Percentiles rank a stretch among this genome's conserved stretches.
These are phyloP conservation scores for Fusarium sp. DNA, from an alignment of 2,329 filamentous ascomycete genomes.

Conservation along the genomic window DNA sequence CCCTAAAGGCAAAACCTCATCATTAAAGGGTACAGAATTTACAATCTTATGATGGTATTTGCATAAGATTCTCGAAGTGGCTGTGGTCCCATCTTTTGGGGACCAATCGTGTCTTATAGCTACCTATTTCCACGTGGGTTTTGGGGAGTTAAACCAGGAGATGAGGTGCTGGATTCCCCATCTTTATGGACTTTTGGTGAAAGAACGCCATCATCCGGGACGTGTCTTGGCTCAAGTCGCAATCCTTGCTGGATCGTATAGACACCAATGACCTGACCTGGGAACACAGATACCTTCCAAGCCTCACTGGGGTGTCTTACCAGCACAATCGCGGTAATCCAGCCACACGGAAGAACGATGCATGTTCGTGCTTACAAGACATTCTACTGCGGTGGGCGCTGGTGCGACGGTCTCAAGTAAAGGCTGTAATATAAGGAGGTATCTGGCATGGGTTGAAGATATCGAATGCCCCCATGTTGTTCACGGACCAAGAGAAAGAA, in stretches of 20 bases:
- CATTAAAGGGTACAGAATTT: neutral
- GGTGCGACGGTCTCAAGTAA: slow-evolving; percentile 9
- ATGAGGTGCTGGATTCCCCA: neutral
- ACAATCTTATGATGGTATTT: neutral
- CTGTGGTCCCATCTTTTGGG: neutral
- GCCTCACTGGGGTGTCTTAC: slow-evolving; percentile 18
- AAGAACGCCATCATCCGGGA: slow-evolving; percentile 10
- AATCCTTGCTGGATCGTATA: slow-evolving; percentile 17
- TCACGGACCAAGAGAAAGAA: neutral
- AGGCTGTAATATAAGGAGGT: slow-evolving; percentile 23
- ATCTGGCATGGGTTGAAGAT: slow-evolving; percentile 10
- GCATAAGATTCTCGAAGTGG: neutral
- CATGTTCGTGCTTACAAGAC: neutral
- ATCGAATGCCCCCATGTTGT: neutral
- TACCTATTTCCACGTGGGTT: slow-evolving; percentile 5
- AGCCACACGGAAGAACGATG: slow-evolving; percentile 2
- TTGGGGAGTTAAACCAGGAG: neutral
- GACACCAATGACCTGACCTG: slow-evolving; percentile 4
- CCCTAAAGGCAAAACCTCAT: neutral
- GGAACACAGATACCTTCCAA: slow-evolving; percentile 2
- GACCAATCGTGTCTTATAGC: neutral
- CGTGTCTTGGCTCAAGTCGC: slow-evolving; percentile 5
- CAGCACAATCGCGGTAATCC: slow-evolving; percentile 4
- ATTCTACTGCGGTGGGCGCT: slow-evolving; percentile 2
- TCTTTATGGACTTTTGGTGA: neutral